Conservation (phyloP, 1,139 yeast genomes). For the Kodamaea derodonti region DNA sequence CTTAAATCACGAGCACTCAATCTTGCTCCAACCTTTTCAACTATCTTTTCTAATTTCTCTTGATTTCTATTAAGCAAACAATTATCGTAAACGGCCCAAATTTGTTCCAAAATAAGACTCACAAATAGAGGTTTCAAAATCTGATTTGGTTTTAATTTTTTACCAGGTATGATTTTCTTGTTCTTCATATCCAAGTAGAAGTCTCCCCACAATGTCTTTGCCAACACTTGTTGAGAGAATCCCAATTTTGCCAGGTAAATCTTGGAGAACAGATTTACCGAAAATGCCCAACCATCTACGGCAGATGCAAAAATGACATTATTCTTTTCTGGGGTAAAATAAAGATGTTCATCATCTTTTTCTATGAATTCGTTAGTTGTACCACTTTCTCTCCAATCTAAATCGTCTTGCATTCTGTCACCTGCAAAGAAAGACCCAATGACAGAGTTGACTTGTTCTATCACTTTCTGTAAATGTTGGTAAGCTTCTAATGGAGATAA, state of each 20-base stretch:
- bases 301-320: constrained; percentile 96
- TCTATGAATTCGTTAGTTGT: constrained; percentile 61
- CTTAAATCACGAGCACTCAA: constrained; percentile 73
- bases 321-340: constrained; percentile 84
- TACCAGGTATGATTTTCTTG: constrained; percentile 68
- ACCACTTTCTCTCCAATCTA: constrained; percentile 72
- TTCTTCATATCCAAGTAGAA: constrained; percentile 85
- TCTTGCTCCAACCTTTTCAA: constrained; percentile 63
- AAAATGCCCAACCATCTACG: constrained; percentile 97
- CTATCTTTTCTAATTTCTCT: constrained; percentile 72
- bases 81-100: constrained; percentile 86
- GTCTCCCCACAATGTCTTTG: constrained; percentile 96
- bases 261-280: constrained; percentile 81
- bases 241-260: constrained; percentile 84
- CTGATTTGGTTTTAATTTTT: constrained; percentile 48
- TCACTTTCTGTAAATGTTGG: constrained; percentile 66
- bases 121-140: constrained; percentile 80
- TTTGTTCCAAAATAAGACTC: constrained; percentile 78
- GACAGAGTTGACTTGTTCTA: constrained; percentile 94
- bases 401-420: constrained; percentile 88
- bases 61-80: constrained; percentile 63
- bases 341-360: constrained; percentile 75
- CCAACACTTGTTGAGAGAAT: constrained; percentile 71
- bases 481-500: constrained; percentile 85
- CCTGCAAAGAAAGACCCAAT: constrained; percentile 92